A percentile compares a stretch with the other conserved stretches of the same genome.
phyloP scores from a whole-genome alignment of 176 grass and related monocot genomes.

The Oryza rufipogon region DNA sequence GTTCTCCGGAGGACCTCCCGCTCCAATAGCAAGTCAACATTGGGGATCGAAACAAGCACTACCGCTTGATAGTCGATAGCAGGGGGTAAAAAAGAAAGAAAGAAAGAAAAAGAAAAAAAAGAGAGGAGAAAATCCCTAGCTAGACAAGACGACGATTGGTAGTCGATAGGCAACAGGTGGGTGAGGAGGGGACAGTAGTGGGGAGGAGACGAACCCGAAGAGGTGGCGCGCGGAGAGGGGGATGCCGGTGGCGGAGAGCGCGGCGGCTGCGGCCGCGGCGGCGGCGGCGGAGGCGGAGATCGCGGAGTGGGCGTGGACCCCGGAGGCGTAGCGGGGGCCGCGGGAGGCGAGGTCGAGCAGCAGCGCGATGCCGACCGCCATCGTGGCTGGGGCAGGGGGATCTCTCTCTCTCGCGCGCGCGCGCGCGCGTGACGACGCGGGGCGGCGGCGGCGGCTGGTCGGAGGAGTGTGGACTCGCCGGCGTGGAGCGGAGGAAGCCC shows the following conservation, averaged over 20 bases:
- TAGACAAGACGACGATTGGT: no score
- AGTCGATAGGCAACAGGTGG: not conserved
- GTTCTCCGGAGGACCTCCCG: no score
- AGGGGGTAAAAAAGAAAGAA: no score
- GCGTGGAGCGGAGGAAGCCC: no score
- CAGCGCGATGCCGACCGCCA: conserved; percentile 61
- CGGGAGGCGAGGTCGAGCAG: conserved; percentile 61
- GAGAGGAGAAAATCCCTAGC: not conserved
- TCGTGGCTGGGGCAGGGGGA: not conserved
- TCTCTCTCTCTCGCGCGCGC: no score
- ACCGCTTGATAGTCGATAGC: no score
- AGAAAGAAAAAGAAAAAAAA: not conserved
- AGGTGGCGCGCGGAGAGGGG: conserved; percentile 58
- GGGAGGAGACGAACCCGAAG: conserved; percentile 45
- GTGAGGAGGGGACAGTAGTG: not conserved
- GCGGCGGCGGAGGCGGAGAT: conserved; percentile 47
- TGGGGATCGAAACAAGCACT: not conserved
- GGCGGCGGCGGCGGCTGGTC: no score
- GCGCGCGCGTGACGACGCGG: no score
- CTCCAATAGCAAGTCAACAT: not conserved
- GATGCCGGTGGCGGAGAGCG: conserved; percentile 35
- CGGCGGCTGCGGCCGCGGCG: conserved; percentile 39
- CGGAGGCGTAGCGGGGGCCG: conserved; percentile 22
- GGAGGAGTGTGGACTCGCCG: no score
- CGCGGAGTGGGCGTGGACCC: conserved; percentile 45